Evolutionary conservation across 495 filamentous ascomycete species (phyloP).

Genomic region (Penicillium desertorum): DNA sequence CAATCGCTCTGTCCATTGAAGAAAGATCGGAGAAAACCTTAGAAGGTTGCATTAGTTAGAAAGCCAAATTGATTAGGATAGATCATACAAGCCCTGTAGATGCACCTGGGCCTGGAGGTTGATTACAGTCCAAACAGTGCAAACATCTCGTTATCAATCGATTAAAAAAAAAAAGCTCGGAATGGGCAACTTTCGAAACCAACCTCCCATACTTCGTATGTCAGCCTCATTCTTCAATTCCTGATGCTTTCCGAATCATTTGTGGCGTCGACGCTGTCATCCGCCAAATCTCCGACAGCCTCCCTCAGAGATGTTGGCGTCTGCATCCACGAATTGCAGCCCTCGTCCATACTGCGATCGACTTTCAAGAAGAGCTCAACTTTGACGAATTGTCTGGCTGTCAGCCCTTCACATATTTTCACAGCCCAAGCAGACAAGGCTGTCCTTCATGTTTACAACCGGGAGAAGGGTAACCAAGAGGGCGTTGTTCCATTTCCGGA

Average conservation of each 20-base stretch:
- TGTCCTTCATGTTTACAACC: conserved; percentile 85
- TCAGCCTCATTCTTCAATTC: conserved; percentile 23
- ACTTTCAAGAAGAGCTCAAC: conserved; percentile 93
- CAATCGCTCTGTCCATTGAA: background rate
- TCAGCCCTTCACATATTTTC: conserved; percentile 82
- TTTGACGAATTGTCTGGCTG: conserved; percentile 71
- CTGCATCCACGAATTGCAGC: conserved; percentile 79
- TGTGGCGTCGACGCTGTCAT: conserved; percentile 68
- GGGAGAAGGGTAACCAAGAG: conserved; percentile 81
- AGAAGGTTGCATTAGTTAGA: conserved; percentile 2
- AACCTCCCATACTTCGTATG: conserved; percentile 24
- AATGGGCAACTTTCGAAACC: conserved; percentile 7
- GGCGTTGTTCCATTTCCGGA: conserved; percentile 82
- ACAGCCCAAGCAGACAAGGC: conserved; percentile 88
- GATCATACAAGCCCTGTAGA: conserved; percentile 9
- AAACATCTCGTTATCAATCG: conserved; percentile 42
- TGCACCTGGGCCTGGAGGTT: background rate
- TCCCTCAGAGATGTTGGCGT: conserved; percentile 77
- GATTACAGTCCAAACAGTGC: conserved; percentile 37
- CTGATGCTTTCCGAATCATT: conserved; percentile 81
- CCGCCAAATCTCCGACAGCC: conserved; percentile 61
- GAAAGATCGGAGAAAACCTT: conserved; percentile 3
- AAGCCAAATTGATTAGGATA: conserved; percentile 1
- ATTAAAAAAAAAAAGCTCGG: conserved; percentile 35
- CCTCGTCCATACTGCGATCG: conserved; percentile 64